Conservation (phyloP, 2,329 filamentous ascomycete species). For the Stagonosporopsis rhizophila region DNA sequence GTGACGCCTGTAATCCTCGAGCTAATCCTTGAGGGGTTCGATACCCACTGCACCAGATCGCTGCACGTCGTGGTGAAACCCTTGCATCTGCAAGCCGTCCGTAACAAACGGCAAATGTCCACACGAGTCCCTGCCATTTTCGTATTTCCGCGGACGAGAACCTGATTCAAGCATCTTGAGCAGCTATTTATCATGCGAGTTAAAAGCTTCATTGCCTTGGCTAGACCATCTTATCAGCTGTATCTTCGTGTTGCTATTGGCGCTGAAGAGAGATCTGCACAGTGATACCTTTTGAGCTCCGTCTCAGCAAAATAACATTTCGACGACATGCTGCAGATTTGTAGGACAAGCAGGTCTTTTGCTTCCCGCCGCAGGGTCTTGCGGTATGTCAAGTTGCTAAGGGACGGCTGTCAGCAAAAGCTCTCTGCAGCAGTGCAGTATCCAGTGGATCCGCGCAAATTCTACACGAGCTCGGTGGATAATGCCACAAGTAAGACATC, state of each 20-base stretch:
- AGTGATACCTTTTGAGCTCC: neutral
- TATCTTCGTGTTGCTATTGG: neutral
- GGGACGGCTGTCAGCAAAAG: neutral
- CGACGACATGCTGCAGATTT: neutral
- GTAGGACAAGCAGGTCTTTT: neutral
- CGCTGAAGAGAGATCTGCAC: neutral
- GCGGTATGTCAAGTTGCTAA: neutral
- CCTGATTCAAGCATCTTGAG: constrained; percentile 1
- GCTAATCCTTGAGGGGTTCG: neutral
- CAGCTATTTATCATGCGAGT: neutral
- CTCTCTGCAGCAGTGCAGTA: neutral
- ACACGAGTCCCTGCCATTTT: constrained; percentile 1
- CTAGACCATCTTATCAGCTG: neutral
- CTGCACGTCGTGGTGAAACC: neutral
- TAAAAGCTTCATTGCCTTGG: constrained; percentile 14
- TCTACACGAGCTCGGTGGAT: neutral
- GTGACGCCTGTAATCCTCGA: constrained; percentile 7
- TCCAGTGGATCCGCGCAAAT: neutral
- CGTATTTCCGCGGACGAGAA: constrained; percentile 1
- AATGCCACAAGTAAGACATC: constrained; percentile 3
- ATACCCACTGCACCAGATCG: neutral
- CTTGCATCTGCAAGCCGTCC: constrained; percentile 1
- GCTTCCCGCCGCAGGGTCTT: constrained; percentile 1
- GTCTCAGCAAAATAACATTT: neutral
- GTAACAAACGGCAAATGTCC: neutral